Percentiles rank a stretch among this genome's conserved stretches.
Evolutionary conservation across 768 basidiomycete species (phyloP).

Genomic region (Daedaleopsis nitida): DNA sequence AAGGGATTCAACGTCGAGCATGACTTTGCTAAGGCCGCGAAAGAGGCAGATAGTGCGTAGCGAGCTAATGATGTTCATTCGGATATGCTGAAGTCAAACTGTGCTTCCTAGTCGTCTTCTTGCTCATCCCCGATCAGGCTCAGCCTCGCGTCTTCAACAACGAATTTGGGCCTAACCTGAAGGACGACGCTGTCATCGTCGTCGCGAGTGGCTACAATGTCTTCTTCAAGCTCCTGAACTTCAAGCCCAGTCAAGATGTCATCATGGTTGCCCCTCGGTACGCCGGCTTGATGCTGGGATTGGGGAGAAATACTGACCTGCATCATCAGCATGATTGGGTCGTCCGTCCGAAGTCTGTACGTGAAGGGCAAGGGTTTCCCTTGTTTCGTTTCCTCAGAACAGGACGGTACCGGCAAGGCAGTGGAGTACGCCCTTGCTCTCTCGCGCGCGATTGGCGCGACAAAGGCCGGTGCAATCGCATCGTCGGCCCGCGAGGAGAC

Average conservation of each 20-base stretch:
- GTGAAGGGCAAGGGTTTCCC: slow-evolving; percentile 63
- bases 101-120: slow-evolving; percentile 49
- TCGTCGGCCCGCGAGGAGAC: slow-evolving; percentile 66
- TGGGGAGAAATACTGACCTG: background rate
- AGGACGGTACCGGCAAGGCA: slow-evolving; percentile 55
- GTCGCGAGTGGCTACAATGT: slow-evolving; percentile 70
- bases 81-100: no score
- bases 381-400: slow-evolving; percentile 66
- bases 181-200: slow-evolving; percentile 49
- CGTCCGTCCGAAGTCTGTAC: slow-evolving; percentile 62
- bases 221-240: slow-evolving; percentile 58
- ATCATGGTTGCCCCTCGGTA: slow-evolving; percentile 71
- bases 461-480: slow-evolving; percentile 62
- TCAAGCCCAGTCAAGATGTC: slow-evolving; percentile 55
- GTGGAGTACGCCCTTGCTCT: slow-evolving; percentile 51
- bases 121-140: slow-evolving; percentile 65
- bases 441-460: slow-evolving; percentile 60
- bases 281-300: background rate
- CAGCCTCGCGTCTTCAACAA: slow-evolving; percentile 66
- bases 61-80: no score
- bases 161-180: slow-evolving; percentile 51
- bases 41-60: slow-evolving; percentile 52
- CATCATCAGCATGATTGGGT: slow-evolving; percentile 59
- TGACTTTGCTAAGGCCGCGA: slow-evolving; percentile 56
- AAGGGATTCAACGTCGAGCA: slow-evolving; percentile 61